These are phyloP conservation scores for Anisodus tanguticus DNA, from an alignment of 257 asterid genomes.

Conservation along the genomic window DNA sequence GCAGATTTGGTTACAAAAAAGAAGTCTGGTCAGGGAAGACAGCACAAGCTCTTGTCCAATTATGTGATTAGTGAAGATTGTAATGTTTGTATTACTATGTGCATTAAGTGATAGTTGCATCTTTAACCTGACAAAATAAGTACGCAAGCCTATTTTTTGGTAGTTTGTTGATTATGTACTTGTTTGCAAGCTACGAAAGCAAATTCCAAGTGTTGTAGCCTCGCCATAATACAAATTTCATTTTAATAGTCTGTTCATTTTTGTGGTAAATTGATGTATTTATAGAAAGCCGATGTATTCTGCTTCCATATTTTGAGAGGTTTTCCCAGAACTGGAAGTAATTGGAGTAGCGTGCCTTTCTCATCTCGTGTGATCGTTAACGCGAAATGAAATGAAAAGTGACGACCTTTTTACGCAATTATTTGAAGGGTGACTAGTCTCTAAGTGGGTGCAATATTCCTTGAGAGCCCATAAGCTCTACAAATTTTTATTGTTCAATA, in stretches of 20 bases:
- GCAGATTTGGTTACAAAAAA: slow-evolving; percentile 2
- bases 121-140: neutral
- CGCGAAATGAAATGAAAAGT: neutral
- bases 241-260: neutral
- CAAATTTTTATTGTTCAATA: neutral
- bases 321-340: neutral
- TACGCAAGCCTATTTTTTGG: neutral
- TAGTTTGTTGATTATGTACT: slow-evolving; percentile 3
- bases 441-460: neutral
- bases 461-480: neutral
- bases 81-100: slow-evolving; percentile 7
- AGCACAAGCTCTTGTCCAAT: slow-evolving; percentile 14
- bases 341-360: neutral
- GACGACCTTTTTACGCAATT: neutral
- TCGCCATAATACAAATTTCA: neutral
- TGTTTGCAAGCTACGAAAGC: slow-evolving; percentile 17
- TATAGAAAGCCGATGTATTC: neutral
- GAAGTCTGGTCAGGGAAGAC: slow-evolving; percentile 22
- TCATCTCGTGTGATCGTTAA: neutral
- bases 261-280: neutral
- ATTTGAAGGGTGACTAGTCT: neutral
- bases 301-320: neutral
- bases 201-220: neutral
- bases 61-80: slow-evolving; percentile 12
- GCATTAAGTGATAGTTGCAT: neutral